phyloP scores from a whole-genome alignment of 1,139 yeast species.

The Geotrichum siamense region DNA sequence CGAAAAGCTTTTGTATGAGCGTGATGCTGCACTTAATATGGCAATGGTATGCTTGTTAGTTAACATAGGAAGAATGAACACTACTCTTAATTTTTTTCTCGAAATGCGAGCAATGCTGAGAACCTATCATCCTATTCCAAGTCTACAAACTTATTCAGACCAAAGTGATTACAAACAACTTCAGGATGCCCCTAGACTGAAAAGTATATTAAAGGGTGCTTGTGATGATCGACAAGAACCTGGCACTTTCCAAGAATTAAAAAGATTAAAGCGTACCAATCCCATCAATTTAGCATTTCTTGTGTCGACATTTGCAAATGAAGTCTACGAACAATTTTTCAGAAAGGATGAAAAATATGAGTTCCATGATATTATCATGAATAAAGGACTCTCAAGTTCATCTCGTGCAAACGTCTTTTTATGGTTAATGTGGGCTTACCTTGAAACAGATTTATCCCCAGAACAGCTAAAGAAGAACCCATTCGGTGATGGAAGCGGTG shows the following conservation, averaged over 20 bases:
- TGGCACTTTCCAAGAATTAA: conserved; percentile 45
- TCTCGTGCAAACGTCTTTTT: conserved; percentile 66
- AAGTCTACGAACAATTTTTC: conserved; percentile 41
- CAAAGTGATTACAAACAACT: conserved; percentile 57
- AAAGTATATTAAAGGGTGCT: conserved; percentile 77
- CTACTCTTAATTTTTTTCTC: conserved; percentile 92
- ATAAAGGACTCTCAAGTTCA: conserved; percentile 44
- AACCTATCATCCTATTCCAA: conserved; percentile 89
- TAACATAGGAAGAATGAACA: conserved; percentile 88
- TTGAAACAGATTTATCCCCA: conserved; percentile 55
- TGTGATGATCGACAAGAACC: conserved; percentile 54
- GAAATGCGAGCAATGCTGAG: conserved; percentile 92
- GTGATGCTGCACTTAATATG: conserved; percentile 57
- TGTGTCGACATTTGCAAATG: conserved; percentile 56
- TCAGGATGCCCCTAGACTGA: conserved; percentile 91
- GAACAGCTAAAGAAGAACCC: conserved; percentile 55
- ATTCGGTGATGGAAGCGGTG: conserved; percentile 44
- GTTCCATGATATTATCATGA: conserved; percentile 62
- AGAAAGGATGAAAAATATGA: conserved; percentile 33
- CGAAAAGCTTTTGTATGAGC: conserved; percentile 61
- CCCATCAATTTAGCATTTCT: conserved; percentile 71
- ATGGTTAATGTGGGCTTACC: conserved; percentile 51
- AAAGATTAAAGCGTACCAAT: conserved; percentile 45
- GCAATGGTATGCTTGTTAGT: conserved; percentile 81
- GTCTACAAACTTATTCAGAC: conserved; percentile 63